phyloP scores from a whole-genome alignment of 768 basidiomycete species.

The Mycena belliarum region DNA sequence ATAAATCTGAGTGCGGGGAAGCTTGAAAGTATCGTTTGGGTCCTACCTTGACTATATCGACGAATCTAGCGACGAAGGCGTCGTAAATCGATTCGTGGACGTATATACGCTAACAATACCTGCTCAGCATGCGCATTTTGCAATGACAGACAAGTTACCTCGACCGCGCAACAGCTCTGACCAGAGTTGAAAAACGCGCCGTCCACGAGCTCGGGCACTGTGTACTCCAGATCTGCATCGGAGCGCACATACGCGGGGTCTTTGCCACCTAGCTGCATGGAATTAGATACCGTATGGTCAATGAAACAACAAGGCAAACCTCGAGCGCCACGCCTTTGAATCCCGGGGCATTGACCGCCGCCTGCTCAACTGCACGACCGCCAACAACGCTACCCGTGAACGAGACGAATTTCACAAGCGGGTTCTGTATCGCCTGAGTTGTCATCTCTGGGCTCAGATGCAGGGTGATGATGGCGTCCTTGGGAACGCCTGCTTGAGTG shows the following conservation, averaged over 20 bases:
- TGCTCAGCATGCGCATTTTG: neutral
- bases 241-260: conserved; percentile 94
- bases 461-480: conserved; percentile 70
- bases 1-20: neutral
- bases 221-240: conserved; percentile 84
- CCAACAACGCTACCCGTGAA: conserved; percentile 89
- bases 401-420: conserved; percentile 73
- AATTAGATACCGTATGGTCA: conserved; percentile 1
- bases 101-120: conserved; percentile 72
- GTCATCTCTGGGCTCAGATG: conserved; percentile 71
- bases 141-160: conserved; percentile 47
- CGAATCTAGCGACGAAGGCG: conserved; percentile 72
- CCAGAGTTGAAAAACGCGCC: conserved; percentile 97
- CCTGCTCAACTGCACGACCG: conserved; percentile 72
- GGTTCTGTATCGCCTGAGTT: conserved; percentile 60
- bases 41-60: conserved; percentile 69
- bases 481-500: conserved; percentile 74
- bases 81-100: conserved; percentile 87
- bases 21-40: neutral
- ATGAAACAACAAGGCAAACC: conserved; percentile 35
- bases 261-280: conserved; percentile 84
- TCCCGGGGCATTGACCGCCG: conserved; percentile 61
- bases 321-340: conserved; percentile 91
- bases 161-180: conserved; percentile 94
- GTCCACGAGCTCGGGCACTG: conserved; percentile 86